Base-by-base conservation (phyloP, 179 eudicot genomes). In the Sideroxylon spinosum region DNA sequence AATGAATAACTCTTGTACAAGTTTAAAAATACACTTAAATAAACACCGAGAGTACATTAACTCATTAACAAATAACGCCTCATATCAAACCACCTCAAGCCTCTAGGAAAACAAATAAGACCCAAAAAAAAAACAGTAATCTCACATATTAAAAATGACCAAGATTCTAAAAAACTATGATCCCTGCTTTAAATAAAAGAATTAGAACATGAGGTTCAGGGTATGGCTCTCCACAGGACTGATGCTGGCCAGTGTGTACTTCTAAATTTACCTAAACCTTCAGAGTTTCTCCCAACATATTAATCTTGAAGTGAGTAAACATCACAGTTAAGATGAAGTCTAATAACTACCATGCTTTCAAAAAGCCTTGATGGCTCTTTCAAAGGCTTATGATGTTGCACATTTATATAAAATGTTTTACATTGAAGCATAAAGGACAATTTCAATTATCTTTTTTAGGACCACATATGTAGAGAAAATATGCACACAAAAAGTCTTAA, bases 301-400 rank as follows among this genome's bases (percentile, higher is more conserved):
- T 86, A 89, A 77, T 80, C 86, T 87, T 86, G 88, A 81, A 95
- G 89, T 65, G 90, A 84, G 74, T 88, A 89, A 82, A 86, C 75
- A 83, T 95, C 98, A 84, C 91, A 95, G 80, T 81, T 87, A 32
- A 98, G 98, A 84, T 87, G 97, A 78, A 95, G 96, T 66, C 99
- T 98, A 81, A 92, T 97, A 74, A 95, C 94, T 61, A 94, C 99
- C 89, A 95, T 87, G 91, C 97, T 94, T 84, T 95, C 99, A 71
- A 95, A 88, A 81, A 94, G 91, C 81, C 87, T 94, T 78, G 98
- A 89, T 80, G 96, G 97, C 80, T 90, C 95, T 78, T 81, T 90
- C 80, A 87, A 88, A 80, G 89, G 80, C 80, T 86, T 92, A 74
- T 91, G 90, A 77, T 93, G 92, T 98, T 95, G 90, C 82, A 80